phyloP scores from a whole-genome alignment of 139 green algal genomes.

The Tetratostichococcus sp. region DNA sequence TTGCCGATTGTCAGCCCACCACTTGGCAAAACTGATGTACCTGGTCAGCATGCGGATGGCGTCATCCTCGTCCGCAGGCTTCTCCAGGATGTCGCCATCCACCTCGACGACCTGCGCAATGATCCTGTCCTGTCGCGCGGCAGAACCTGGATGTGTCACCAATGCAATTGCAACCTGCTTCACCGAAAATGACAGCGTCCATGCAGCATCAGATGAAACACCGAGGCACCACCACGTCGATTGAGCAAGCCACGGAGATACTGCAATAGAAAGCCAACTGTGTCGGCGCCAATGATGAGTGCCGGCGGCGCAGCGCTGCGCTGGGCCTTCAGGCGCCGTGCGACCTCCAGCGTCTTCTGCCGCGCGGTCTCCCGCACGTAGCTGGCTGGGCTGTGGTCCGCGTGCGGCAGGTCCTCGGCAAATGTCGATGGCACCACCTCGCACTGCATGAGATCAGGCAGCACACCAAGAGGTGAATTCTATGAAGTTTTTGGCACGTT shows the following conservation, averaged over 20 bases:
- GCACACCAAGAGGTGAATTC: too few relatives aligned
- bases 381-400: slow-evolving; percentile 31
- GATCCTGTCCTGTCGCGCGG: too few relatives aligned
- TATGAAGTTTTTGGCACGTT: slow-evolving; percentile 23
- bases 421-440: slow-evolving; percentile 68
- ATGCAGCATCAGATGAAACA: too few relatives aligned
- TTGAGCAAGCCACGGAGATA: too few relatives aligned
- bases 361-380: slow-evolving; percentile 72
- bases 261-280: too few relatives aligned
- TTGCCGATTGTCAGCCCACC: too few relatives aligned
- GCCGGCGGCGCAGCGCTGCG: slow-evolving; percentile 15
- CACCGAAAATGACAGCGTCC: too few relatives aligned
- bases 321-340: slow-evolving; percentile 1
- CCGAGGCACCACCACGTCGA: too few relatives aligned
- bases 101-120: slow-evolving; percentile 68
- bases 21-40: too few relatives aligned
- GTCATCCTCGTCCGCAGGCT: slow-evolving; percentile 66
- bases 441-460: background rate
- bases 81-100: slow-evolving; percentile 76
- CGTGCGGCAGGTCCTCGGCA: slow-evolving; percentile 70
- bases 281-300: slow-evolving; percentile 79
- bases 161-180: too few relatives aligned
- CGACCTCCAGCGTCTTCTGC: slow-evolving; percentile 73
- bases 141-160: too few relatives aligned
- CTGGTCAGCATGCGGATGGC: slow-evolving; percentile 63